phyloP scores from a whole-genome alignment of 2,329 filamentous ascomycete genomes.

The Rutstroemia sp. region DNA sequence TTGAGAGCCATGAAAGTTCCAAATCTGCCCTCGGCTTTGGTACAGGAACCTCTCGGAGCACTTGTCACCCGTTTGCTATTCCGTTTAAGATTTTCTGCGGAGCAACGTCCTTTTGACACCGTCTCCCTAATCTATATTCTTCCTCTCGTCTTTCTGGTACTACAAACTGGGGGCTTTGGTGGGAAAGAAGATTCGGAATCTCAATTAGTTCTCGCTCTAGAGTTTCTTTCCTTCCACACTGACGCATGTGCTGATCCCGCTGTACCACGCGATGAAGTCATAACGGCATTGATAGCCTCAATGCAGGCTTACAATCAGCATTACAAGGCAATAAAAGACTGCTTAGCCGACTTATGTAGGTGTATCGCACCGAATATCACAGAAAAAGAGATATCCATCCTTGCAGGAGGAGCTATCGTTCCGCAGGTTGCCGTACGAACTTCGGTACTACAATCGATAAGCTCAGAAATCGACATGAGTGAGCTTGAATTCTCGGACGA shows the following conservation, averaged over 20 bases:
- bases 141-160: conserved; percentile 70
- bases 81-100: conserved; percentile 78
- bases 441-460: conserved; percentile 81
- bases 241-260: conserved; percentile 66
- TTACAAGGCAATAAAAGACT: conserved; percentile 92
- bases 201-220: conserved; percentile 80
- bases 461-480: conserved; percentile 84
- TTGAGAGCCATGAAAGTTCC: conserved; percentile 70
- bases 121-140: conserved; percentile 84
- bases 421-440: conserved; percentile 73
- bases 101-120: conserved; percentile 88
- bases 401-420: conserved; percentile 75
- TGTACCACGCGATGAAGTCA: conserved; percentile 67
- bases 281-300: conserved; percentile 64
- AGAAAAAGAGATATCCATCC: conserved; percentile 60
- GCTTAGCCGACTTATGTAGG: conserved; percentile 76
- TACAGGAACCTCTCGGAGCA: conserved; percentile 73
- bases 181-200: conserved; percentile 76
- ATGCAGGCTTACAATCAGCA: conserved; percentile 90
- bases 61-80: conserved; percentile 86
- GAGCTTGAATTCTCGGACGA: conserved; percentile 81
- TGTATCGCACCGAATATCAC: conserved; percentile 78
- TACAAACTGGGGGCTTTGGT: conserved; percentile 73
- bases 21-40: conserved; percentile 63
- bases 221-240: conserved; percentile 85